Evolutionary conservation across 1,284 basidiomycete genomes (phyloP), one percentile per base, ranked within the genome.

Genomic region (Ganoderma sinense): DNA sequence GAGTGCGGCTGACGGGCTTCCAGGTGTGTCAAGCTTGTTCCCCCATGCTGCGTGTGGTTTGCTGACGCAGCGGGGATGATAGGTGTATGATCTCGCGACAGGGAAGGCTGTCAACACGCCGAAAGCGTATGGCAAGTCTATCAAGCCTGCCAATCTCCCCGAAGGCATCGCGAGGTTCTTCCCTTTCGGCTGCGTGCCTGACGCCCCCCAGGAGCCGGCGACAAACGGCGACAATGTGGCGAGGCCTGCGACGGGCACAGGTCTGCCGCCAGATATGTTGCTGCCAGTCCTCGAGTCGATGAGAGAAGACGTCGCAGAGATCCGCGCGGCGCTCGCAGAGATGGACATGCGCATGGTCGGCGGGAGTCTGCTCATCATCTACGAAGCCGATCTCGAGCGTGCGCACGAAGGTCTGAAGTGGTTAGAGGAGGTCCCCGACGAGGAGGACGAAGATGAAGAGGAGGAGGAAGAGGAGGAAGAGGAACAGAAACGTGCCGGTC

Each of bases 1-100:
- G 97, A 0, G 74, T 98, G 2, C 83, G 96, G 31, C 79, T 98
- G 55, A 98, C 96, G 1, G 97, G 95, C 1, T 98, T 95, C 80
- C 94, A 96, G 85, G 97, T 96, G 69, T 69, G 88, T 73, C n/a
- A n/a, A n/a, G n/a, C 48, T 20, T 55, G 3, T 26, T 11, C 26
- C 36, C 14, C 10, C 23, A 23, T 41, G 5, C 33, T 26, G 13
- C 36, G 6, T 5, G 39, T 26, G 36, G 36, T 16, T 40, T 23
- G 20, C 36, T 59, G 20, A 61, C 39, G 23, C 39, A 5, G 23
- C 11, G 16, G 20, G 33, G 23, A 5, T 33, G n/a, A 40, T 72
- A 96, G 94, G 92, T 97, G 0, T 94, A 94, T 81, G 88, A 95
- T 74, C 86, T 91, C 62, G 77, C 81, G 8, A 84, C 88, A 0